Conservation (phyloP, 139 green algal species). For the Yamagishiella unicocca region DNA sequence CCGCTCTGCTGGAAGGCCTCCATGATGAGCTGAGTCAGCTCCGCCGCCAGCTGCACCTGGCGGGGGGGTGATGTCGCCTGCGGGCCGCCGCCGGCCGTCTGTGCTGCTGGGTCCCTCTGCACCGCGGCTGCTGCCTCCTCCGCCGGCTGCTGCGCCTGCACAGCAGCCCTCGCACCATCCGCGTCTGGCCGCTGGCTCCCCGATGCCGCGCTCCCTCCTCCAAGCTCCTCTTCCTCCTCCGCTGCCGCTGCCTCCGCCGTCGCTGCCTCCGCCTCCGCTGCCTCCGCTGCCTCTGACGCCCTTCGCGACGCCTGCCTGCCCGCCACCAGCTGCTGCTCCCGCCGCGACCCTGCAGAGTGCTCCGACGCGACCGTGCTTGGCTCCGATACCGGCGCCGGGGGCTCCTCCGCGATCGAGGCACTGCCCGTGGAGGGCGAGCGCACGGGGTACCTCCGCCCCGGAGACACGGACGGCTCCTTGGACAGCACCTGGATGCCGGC, state of each 20-base stretch:
- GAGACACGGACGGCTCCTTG: too few relatives aligned
- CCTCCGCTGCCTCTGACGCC: neutral
- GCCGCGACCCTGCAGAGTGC: too few relatives aligned
- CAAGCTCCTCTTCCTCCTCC: neutral
- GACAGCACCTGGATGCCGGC: neutral
- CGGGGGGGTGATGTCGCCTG: neutral
- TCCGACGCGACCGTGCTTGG: too few relatives aligned
- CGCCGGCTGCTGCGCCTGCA: neutral
- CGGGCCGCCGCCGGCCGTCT: neutral
- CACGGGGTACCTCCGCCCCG: too few relatives aligned
- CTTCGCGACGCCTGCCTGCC: neutral
- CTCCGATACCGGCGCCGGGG: neutral
- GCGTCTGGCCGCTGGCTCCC: neutral
- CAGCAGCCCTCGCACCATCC: neutral
- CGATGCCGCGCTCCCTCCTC: neutral
- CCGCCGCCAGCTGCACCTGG: neutral
- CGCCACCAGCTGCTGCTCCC: neutral
- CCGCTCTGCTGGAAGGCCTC: conserved; percentile 41
- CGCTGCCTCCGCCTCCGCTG: neutral
- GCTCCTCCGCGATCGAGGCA: too few relatives aligned
- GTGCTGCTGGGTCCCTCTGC: neutral
- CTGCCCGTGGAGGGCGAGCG: neutral
- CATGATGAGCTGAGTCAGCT: conserved; percentile 46
- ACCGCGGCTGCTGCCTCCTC: neutral
- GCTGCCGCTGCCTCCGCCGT: neutral